Evolutionary conservation across 306 rosid species (phyloP).

Genomic region (Cucurbita ficifolia): DNA sequence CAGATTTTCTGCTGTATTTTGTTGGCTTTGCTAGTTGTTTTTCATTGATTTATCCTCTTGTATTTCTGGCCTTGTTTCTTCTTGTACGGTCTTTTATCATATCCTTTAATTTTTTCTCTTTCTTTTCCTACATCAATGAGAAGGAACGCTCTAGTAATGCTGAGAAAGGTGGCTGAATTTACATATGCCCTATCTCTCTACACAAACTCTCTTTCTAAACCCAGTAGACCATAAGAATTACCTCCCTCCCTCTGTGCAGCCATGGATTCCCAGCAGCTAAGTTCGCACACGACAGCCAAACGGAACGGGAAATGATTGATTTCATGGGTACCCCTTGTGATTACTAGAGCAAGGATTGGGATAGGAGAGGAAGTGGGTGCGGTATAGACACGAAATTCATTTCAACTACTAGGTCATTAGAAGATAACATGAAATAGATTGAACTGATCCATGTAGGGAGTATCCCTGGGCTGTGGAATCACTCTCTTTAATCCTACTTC

Average conservation of each 20-base stretch:
- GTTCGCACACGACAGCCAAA: not conserved
- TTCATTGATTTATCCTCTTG: too few relatives aligned
- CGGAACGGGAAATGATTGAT: not conserved
- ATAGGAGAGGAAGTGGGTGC: not conserved
- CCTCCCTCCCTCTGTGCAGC: not conserved
- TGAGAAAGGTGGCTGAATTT: not conserved
- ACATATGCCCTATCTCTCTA: not conserved
- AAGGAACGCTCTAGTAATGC: not conserved
- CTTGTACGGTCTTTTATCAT: too few relatives aligned
- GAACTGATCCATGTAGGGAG: not conserved
- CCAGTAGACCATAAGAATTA: not conserved
- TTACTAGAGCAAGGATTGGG: not conserved
- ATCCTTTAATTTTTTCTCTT: too few relatives aligned
- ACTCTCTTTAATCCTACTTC: not conserved
- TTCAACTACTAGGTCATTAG: not conserved
- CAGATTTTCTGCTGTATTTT: too few relatives aligned
- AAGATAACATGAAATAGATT: not conserved
- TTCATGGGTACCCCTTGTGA: not conserved
- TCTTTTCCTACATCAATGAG: too few relatives aligned
- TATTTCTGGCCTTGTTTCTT: too few relatives aligned
- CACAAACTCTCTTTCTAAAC: not conserved
- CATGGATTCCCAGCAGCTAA: not conserved
- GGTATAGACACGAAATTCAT: not conserved
- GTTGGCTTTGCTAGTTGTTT: too few relatives aligned
- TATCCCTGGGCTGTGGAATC: not conserved